Evolutionary conservation across 1,284 basidiomycete genomes (phyloP), one percentile per base, ranked within the genome.

Genomic region (Pisolithus thermaeus): DNA sequence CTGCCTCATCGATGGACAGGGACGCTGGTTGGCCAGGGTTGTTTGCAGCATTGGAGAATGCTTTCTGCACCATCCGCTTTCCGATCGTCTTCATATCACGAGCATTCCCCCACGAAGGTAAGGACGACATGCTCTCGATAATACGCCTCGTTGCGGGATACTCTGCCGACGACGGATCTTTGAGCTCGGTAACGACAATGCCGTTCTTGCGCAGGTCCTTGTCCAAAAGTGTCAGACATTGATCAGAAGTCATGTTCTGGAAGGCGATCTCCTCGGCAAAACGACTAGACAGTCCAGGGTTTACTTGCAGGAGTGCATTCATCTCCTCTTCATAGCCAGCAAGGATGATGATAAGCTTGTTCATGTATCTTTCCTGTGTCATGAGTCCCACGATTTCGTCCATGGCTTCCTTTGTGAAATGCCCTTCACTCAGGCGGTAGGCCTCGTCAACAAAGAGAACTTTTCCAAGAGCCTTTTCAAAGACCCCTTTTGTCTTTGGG

Each of bases 381-480:
- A 86, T 68, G 27, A 83, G 58, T 7, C 75, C 75, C 18, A 86
- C 84, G 14, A 86, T 60, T 56, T 86, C 83, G 57, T 86, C 83
- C 45, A 84, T 74, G 2, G 84, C 83, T 60, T 85, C 83, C 56
- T 83, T 73, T 1, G 81, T 81, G 54, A 83, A 86, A 12, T 67
- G 76, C 1, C 83, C 83, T 48, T 81, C 73, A n/a, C 69, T 63
- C 25, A 85, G 68, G 16, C 80, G 69, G 53, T 84, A 85, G 0
- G 83, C 83, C 57, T 85, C 83, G 51, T 85, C 83, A 39, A 86
- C 71, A 67, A 86, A 84, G 7, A 85, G 72, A 6, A 86, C 80
- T 46, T 74, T 74, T 3, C 84, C 83, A 0, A 84, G 70, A 0
- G 81, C 81, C 58, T 78, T 79, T 45, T 83, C 78, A 43, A 84